phyloP scores from a whole-genome alignment of 1,284 basidiomycete genomes.

The Apiotrichum montevideense region DNA sequence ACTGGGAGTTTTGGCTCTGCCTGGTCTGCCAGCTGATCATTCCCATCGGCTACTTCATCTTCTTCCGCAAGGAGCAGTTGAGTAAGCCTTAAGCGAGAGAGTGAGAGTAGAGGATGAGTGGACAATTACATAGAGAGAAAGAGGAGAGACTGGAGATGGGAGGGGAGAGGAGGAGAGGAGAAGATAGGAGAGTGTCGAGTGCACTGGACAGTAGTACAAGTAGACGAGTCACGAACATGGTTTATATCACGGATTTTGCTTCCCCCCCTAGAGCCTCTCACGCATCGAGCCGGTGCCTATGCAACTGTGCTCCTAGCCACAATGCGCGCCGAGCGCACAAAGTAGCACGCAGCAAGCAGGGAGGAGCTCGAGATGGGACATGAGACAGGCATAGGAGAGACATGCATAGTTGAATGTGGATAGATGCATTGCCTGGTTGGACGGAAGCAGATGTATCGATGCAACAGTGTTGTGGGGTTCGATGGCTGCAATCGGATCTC shows the following conservation, averaged over 20 bases:
- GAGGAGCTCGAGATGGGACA: no score
- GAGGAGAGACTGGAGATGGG: no score
- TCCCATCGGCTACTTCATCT: constrained; percentile 87
- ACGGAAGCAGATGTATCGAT: no score
- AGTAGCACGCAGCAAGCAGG: no score
- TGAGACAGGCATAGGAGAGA: no score
- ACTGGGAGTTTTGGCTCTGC: constrained; percentile 74
- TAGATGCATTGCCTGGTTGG: no score
- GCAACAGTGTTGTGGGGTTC: no score
- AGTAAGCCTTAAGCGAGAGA: constrained; percentile 33
- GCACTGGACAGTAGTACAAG: not conserved
- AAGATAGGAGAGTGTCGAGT: not conserved
- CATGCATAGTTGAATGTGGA: no score
- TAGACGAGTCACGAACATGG: not conserved
- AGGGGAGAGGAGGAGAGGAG: not conserved
- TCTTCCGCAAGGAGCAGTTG: constrained; percentile 55
- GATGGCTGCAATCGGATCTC: no score
- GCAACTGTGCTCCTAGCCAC: not conserved
- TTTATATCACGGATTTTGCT: constrained; percentile 1
- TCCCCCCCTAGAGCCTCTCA: not conserved
- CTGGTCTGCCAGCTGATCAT: constrained; percentile 62
- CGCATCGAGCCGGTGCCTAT: constrained; percentile 3
- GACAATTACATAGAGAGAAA: not conserved
- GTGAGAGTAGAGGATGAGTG: no score
- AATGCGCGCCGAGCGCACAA: no score